Base-by-base conservation (phyloP, 1,284 basidiomycete genomes). In the Spongiforma sp. region DNA sequence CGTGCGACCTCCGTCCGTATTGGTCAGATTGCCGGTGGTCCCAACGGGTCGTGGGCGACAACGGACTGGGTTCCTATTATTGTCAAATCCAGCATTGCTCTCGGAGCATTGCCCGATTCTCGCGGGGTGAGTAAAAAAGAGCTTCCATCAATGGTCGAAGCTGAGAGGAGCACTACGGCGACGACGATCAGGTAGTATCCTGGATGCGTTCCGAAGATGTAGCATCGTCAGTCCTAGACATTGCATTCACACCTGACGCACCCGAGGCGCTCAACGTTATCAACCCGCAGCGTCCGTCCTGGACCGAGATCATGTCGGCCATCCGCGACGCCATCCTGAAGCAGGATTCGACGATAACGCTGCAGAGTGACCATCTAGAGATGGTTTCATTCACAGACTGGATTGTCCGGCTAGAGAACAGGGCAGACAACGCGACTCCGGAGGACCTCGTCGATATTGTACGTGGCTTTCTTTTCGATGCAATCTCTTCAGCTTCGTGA, bases 51-150 rank as follows among this genome's bases (percentile, higher is more conserved):
- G 9, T 80, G 78, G 79, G 63, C 73, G 6, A 69, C 64, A 15
- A 73, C 69, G 1, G 76, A 79, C n/a, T 78, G 75, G 73, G 62
- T 80, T 4, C 77, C 78, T 3, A 71, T 76, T 33, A 55, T 78
- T 3, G 68, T 78, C 52, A 69, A 71, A 46, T 75, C 76, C 0
- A 73, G 73, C 17, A 39, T 73, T 3, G 63, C 68, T 14, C 67
- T 78, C 6, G 68, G 70, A 3, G 63, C 52, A 2, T 24, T 68
- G 21, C 69, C 63, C 15, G 21, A 56, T 34, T 62, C 63, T 11
- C 9, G 5, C 12, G 67, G 67, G 19, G 69, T 71, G 48, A 41
- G 34, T 28, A 10, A 39, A 19, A 7, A 9, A 14, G 4, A 7
- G 5, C 32, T 59, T 54, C 9, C 5, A 26, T 43, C 12, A 17